Percentiles rank a stretch among this genome's conserved stretches.
phyloP scores from a whole-genome alignment of 2,329 filamentous ascomycete genomes.

The Whalleya microplaca region DNA sequence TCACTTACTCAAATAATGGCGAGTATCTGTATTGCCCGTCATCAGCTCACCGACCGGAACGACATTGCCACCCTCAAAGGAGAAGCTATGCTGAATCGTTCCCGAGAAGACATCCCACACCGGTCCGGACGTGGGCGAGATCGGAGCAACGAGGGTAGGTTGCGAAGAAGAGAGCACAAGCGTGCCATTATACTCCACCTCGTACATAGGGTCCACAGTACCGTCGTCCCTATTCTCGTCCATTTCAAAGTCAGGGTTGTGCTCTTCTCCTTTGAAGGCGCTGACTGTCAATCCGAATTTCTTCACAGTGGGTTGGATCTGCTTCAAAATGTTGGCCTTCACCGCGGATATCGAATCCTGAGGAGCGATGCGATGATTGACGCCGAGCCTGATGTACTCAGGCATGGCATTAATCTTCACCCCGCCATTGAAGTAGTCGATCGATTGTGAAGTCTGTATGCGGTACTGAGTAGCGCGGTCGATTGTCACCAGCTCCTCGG shows the following conservation, averaged over 20 bases:
- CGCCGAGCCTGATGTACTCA: conserved; percentile 53
- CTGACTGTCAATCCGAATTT: conserved; percentile 53
- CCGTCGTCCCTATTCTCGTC: conserved; percentile 24
- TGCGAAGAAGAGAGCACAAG: conserved; percentile 41
- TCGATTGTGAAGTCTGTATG: conserved; percentile 60
- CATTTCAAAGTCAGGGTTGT: conserved; percentile 31
- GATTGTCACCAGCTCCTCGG: conserved; percentile 36
- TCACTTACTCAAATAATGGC: conserved; percentile 41
- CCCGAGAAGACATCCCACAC: conserved; percentile 40
- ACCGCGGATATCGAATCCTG: conserved; percentile 53
- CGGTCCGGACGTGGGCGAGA: conserved; percentile 40
- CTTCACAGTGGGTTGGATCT: conserved; percentile 50
- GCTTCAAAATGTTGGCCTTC: conserved; percentile 48
- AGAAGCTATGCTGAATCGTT: conserved; percentile 41
- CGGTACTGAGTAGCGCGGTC: conserved; percentile 51
- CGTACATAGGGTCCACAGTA: conserved; percentile 36
- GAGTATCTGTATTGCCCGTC: conserved; percentile 43
- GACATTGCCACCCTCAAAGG: conserved; percentile 40
- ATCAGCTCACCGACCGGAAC: conserved; percentile 42
- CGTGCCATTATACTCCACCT: conserved; percentile 46
- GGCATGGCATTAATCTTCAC: conserved; percentile 63
- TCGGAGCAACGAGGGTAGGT: conserved; percentile 39
- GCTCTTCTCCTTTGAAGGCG: conserved; percentile 48
- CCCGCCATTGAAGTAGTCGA: conserved; percentile 57
- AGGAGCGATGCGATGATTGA: conserved; percentile 62